Base-by-base conservation (phyloP, 2,329 filamentous ascomycete genomes). In the Colletotrichum sp. region DNA sequence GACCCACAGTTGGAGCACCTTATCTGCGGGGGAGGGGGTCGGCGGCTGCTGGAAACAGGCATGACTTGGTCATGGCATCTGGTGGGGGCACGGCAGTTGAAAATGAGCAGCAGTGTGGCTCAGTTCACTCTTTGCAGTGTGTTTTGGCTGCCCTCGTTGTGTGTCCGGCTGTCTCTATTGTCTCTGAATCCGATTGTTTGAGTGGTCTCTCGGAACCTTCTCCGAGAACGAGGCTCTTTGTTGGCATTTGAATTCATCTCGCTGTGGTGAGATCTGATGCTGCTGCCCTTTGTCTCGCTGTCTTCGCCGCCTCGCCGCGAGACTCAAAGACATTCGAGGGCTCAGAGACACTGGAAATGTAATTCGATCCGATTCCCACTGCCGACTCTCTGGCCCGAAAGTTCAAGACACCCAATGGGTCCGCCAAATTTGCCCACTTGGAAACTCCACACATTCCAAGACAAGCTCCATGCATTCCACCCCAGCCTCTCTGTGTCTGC, bases 81-180 rank as follows among this genome's bases (percentile, higher is more conserved):
- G 52, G 72, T 71, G 72, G 67, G 61, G 72, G 61, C 72, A 75
- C 72, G 72, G 72, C 72, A 75, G 72, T 75, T 75, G 72, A 21
- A 26, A 72, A 55, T 43, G 52, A 4, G 30, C 38, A 48, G 38
- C 18, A 48, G 5, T 48, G 38, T 21, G 38, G 18, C n/a, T 48
- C 38, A 48, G 38, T 48, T 21, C 38, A 4, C 38, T 58, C 55
- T 30, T 8, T 58, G 21, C 62, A 58, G 38, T 34, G 38, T 43
- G 43, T 52, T 52, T 52, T 52, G 43, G 43, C 43, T 52, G 43
- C n/a, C 43, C 43, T 36, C 43, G n/a, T 52, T 52, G 43, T 52
- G n/a, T 62, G 30, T 61, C 30, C 28, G 30, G 18, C 58, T 34
- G 58, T 32, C 58, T 34, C 56, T 61, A n/a, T 32, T 61, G 58